Evolutionary conservation across 345 rosid species (phyloP), one percentile per base, ranked within the genome.

Genomic region (sweet orange (Citrus sinensis)): DNA sequence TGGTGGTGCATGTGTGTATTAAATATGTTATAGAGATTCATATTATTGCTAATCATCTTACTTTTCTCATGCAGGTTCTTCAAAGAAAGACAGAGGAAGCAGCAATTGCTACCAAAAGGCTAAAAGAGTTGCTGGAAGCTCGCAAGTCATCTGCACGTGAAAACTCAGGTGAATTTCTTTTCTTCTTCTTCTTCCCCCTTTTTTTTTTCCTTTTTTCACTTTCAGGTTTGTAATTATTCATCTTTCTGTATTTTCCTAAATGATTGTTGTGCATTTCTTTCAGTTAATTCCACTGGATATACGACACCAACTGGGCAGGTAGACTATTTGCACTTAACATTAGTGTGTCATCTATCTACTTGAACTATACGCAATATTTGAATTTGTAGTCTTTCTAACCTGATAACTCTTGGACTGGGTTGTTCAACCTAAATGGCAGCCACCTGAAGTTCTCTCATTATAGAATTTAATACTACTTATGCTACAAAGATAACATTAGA

Each of bases 51-150:
- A 63, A 68, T 35, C 73, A 5, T 63, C 66, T 32, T 20, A 2
- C 62, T 80, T 56, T 74, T 30, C 29, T 37, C 55, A 32, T 81
- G 62, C 86, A 93, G 97, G 95, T 93, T 87, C 95, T 93, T 65
- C 97, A 93, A 64, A 88, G 97, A 71, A 93, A 93, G 87, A 93
- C 95, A 73, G 97, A 91, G 81, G 97, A 91, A 78, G 97, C 95
- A 77, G 87, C 95, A 82, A 83, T 88, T 85, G 95, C 94, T 76
- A 90, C 92, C 74, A 93, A 89, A 80, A 92, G 94, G 89, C 85
- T 93, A 71, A 93, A 93, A 79, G 94, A 93, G 86, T 82, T 91
- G 82, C 86, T 91, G 69, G 97, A 91, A 89, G 84, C 88, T 25
- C 94, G 90, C 79, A 91, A 93, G 80, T 85, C 85, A 79, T 83